Evolutionary conservation across 352 stramenopile genomes (phyloP).

Genomic region (Globisporangium viniferum): DNA sequence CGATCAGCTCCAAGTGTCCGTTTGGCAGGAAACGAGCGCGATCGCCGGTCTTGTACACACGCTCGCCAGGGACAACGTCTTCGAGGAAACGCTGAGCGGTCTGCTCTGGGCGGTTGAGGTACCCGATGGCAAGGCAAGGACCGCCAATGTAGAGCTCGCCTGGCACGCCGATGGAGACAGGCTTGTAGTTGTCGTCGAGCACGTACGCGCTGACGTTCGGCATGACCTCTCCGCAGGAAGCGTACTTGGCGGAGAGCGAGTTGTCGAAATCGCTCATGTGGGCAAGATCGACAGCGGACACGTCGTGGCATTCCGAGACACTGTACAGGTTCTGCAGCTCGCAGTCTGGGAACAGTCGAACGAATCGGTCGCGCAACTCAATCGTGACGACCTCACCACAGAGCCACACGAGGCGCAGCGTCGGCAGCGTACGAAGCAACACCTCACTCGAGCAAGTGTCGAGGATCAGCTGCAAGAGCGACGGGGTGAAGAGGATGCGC

Average conservation of each 20-base stretch:
- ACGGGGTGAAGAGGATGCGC: conserved; percentile 93
- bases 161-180: conserved; percentile 60
- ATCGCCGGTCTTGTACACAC: conserved; percentile 92
- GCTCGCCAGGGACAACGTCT: conserved; percentile 58
- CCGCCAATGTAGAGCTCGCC: conserved; percentile 87
- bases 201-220: conserved; percentile 78
- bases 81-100: conserved; percentile 77
- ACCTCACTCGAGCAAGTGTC: conserved; percentile 57
- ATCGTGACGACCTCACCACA: conserved; percentile 93
- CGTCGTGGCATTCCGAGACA: conserved; percentile 93
- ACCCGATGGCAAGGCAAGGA: conserved; percentile 82
- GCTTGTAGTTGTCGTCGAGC: conserved; percentile 67
- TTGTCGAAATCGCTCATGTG: conserved; percentile 73
- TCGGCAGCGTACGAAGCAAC: conserved; percentile 54
- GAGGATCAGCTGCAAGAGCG: conserved; percentile 86
- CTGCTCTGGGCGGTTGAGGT: conserved; percentile 76
- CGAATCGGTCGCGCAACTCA: conserved; percentile 84
- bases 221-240: conserved; percentile 85
- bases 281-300: conserved; percentile 78
- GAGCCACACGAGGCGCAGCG: conserved; percentile 87
- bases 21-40: conserved; percentile 88
- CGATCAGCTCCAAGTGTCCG: conserved; percentile 90
- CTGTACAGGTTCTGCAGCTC: conserved; percentile 93
- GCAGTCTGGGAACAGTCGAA: conserved; percentile 77
- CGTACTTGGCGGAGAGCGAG: conserved; percentile 80